A percentile compares a stretch with the other conserved stretches of the same genome.
Conservation (phyloP, 73 alveolate genomes). For the Diophrys sp. region DNA sequence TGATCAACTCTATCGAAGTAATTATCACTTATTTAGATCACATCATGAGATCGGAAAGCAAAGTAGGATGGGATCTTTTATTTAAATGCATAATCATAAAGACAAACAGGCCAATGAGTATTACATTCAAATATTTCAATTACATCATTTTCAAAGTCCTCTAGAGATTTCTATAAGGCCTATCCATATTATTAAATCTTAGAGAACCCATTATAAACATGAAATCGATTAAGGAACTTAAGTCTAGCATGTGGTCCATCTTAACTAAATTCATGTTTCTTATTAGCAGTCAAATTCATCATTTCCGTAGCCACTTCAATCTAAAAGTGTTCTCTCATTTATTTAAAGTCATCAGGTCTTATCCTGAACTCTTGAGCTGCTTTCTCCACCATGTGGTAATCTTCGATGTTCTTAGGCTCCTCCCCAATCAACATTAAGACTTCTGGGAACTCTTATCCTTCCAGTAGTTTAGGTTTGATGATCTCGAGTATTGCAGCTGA, state of each 20-base stretch:
- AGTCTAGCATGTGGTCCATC: neutral
- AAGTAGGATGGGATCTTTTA: slow-evolving; percentile 13
- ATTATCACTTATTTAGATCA: neutral
- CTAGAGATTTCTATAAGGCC: neutral
- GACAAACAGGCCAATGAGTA: slow-evolving; percentile 55
- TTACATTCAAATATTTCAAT: slow-evolving; percentile 32
- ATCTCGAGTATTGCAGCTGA: slow-evolving; percentile 36
- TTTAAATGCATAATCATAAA: slow-evolving; percentile 48
- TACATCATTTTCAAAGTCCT: slow-evolving; percentile 3
- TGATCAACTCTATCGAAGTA: neutral
- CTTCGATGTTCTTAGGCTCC: neutral
- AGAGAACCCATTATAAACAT: slow-evolving; percentile 4
- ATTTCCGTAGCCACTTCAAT: neutral
- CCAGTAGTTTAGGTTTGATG: slow-evolving; percentile 2
- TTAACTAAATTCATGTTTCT: neutral
- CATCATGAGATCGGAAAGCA: neutral
- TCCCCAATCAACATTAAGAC: neutral
- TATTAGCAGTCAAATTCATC: neutral
- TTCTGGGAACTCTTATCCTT: neutral
- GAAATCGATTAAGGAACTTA: slow-evolving; percentile 13
- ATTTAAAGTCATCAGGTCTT: neutral
- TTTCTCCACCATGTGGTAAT: neutral
- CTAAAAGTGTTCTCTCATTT: neutral
- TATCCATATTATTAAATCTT: neutral
- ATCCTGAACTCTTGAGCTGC: neutral